phyloP scores from a whole-genome alignment of 768 basidiomycete species.

The Amanita molliuscula region DNA sequence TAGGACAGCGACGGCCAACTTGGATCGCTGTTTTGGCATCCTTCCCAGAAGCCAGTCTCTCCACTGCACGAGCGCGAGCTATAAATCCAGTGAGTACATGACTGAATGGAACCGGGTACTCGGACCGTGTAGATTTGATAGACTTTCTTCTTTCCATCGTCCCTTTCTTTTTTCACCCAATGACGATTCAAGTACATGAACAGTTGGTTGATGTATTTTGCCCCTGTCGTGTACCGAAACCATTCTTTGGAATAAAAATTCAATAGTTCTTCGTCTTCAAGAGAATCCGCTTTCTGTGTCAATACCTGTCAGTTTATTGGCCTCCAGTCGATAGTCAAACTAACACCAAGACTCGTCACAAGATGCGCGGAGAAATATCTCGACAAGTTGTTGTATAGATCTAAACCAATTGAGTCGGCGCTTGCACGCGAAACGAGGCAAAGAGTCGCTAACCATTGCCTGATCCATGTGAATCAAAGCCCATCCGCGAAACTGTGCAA shows the following conservation, averaged over 20 bases:
- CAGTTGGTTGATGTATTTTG: conserved; percentile 93
- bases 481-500: conserved; percentile 82
- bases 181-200: conserved; percentile 98
- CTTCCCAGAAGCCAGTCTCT: conserved; percentile 82
- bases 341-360: conserved; percentile 12
- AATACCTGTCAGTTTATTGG: neutral
- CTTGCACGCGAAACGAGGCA: conserved; percentile 44
- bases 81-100: conserved; percentile 10
- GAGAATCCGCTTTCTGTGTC: conserved; percentile 57
- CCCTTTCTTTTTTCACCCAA: conserved; percentile 97
- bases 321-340: neutral
- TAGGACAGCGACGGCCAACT: conserved; percentile 81
- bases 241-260: conserved; percentile 90
- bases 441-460: conserved; percentile 1
- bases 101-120: neutral
- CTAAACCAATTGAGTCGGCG: conserved; percentile 93
- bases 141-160: conserved; percentile 91
- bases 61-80: conserved; percentile 97
- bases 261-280: conserved; percentile 82
- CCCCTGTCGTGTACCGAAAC: conserved; percentile 95
- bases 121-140: conserved; percentile 94
- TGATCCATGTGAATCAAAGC: conserved; percentile 5
- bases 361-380: conserved; percentile 84
- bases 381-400: conserved; percentile 92
- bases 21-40: conserved; percentile 72